Percentiles rank a stretch among this genome's conserved stretches.
Evolutionary conservation across 148 eudicot species (phyloP).

Genomic region (Polygonum maritimum): DNA sequence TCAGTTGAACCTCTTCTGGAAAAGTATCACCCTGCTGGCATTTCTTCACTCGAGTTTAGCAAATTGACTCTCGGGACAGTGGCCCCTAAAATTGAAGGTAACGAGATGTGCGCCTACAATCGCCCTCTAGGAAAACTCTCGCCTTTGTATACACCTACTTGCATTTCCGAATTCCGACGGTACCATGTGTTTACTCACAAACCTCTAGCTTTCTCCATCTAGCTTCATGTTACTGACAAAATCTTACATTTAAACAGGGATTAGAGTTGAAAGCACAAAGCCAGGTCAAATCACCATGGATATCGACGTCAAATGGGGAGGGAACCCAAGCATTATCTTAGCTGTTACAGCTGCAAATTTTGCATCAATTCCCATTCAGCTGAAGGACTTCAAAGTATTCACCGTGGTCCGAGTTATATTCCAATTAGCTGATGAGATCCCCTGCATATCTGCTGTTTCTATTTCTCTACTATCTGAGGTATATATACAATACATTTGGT

Average conservation of each 20-base stretch:
- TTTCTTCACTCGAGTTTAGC: constrained; percentile 79
- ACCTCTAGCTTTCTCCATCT: neutral
- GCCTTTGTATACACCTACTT: neutral
- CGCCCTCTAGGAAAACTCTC: too few species aligned
- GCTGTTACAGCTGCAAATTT: constrained; percentile 79
- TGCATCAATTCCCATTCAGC: constrained; percentile 90
- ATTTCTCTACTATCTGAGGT: constrained; percentile 93
- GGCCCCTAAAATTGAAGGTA: constrained; percentile 97
- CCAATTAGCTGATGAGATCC: constrained; percentile 88
- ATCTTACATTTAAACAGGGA: constrained; percentile 43
- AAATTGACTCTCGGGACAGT: constrained; percentile 92
- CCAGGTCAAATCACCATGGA: constrained; percentile 90
- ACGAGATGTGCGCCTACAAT: too few species aligned
- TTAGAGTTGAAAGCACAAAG: constrained; percentile 93
- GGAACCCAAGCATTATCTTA: constrained; percentile 76
- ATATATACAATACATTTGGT: neutral
- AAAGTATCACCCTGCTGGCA: constrained; percentile 88
- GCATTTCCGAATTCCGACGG: too few species aligned
- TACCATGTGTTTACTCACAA: neutral
- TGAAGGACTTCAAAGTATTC: constrained; percentile 90
- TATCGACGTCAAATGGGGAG: constrained; percentile 94
- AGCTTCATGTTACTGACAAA: neutral
- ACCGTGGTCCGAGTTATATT: constrained; percentile 89
- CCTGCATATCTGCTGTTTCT: constrained; percentile 94
- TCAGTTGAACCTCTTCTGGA: constrained; percentile 95